phyloP scores from a whole-genome alignment of 2,329 filamentous ascomycete species.

The Canariomyces notabilis region DNA sequence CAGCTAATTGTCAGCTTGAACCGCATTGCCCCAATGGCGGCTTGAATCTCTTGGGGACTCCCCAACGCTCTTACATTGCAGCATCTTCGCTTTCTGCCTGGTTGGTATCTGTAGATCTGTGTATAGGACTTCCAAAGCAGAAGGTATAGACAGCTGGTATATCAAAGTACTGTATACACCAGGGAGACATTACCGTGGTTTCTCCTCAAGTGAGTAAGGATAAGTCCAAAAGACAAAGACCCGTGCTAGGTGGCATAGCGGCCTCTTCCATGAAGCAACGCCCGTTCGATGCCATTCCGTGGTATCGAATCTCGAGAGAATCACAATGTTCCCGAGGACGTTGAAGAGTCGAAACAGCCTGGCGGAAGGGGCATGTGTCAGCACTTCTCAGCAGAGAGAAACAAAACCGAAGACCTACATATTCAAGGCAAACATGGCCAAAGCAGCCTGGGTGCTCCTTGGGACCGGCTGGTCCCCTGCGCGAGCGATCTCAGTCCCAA shows the following conservation, averaged over 20 bases:
- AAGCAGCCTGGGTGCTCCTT: conserved; percentile 27
- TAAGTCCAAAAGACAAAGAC: conserved; percentile 19
- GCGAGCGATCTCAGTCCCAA: conserved; percentile 17
- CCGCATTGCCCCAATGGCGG: no score
- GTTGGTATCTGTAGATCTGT: no score
- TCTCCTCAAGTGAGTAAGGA: conserved; percentile 15
- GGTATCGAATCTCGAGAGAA: conserved; percentile 12
- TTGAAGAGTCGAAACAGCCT: conserved; percentile 22
- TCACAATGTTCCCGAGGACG: conserved; percentile 15
- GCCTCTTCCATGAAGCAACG: conserved; percentile 7
- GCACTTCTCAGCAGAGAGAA: neutral
- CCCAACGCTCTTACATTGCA: no score
- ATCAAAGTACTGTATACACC: neutral
- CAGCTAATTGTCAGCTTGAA: no score
- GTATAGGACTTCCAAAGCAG: no score
- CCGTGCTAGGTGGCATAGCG: conserved; percentile 3
- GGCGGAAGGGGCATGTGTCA: neutral
- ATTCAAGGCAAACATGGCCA: conserved; percentile 35
- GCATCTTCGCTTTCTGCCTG: no score
- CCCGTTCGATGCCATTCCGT: conserved; percentile 9
- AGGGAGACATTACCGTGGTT: neutral
- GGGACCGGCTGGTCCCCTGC: conserved; percentile 6
- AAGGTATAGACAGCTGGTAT: no score
- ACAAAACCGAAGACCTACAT: conserved; percentile 29
- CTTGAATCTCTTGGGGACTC: no score